Conservation (phyloP, 495 filamentous ascomycete species). For the Jackrogersella minutella region DNA sequence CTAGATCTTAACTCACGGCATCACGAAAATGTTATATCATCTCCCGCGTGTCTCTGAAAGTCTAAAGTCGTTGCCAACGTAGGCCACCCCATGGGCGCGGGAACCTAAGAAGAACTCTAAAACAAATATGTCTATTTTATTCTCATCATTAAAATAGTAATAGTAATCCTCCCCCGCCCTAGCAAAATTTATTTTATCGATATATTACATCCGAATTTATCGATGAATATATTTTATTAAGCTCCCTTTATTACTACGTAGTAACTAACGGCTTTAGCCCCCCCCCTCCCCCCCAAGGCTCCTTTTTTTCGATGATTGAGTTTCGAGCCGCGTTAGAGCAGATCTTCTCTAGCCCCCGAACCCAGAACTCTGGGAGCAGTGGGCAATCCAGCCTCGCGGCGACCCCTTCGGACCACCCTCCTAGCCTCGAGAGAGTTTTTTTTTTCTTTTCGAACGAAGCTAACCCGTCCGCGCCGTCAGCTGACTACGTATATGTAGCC, state of each 20-base stretch:
- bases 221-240: conserved; percentile 7
- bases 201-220: no score
- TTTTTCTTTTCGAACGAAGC: no score
- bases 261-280: no score
- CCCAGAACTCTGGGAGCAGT: conserved; percentile 28
- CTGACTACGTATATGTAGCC: conserved; percentile 40
- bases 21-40: conserved; percentile 2
- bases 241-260: background rate
- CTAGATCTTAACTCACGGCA: no score
- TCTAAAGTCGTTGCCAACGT: conserved; percentile 11
- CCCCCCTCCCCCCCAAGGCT: no score
- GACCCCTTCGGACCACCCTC: conserved; percentile 18
- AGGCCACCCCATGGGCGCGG: conserved; percentile 21
- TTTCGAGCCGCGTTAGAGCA: conserved; percentile 29
- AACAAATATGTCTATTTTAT: no score
- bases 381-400: conserved; percentile 13
- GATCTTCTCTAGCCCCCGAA: conserved; percentile 1
- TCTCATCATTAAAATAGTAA: no score
- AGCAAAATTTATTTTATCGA: conserved; percentile 28
- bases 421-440: conserved; percentile 14
- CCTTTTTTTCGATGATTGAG: no score
- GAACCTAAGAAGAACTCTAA: conserved; percentile 7
- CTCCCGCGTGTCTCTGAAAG: conserved; percentile 13
- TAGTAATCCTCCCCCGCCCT: background rate
- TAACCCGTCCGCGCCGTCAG: conserved; percentile 31